Conservation (phyloP, 2,329 filamentous ascomycete genomes). For the Cladophialophora bantiana region DNA sequence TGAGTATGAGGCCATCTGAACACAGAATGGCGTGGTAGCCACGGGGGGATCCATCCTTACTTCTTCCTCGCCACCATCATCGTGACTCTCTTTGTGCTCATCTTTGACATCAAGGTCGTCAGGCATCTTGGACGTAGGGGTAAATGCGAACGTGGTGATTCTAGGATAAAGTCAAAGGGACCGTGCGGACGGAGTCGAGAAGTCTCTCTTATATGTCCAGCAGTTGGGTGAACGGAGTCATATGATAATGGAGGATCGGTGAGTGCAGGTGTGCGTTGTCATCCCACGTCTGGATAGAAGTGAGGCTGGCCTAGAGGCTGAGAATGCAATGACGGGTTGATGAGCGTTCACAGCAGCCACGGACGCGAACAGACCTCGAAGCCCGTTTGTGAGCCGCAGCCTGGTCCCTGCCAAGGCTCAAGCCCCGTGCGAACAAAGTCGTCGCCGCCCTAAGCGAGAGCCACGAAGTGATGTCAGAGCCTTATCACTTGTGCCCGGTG, state of each 20-base stretch:
- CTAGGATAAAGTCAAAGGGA: background rate
- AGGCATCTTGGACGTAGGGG: conserved; percentile 34
- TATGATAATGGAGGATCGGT: background rate
- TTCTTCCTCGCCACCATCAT: conserved; percentile 55
- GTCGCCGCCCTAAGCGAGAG: background rate
- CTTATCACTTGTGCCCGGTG: no score
- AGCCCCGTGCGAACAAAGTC: background rate
- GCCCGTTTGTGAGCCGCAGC: background rate
- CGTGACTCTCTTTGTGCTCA: conserved; percentile 48
- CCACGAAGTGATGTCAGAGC: background rate
- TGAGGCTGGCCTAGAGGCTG: background rate
- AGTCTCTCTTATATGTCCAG: background rate
- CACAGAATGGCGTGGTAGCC: background rate
- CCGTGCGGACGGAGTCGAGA: background rate
- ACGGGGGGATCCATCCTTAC: conserved; percentile 41
- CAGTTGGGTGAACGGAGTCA: background rate
- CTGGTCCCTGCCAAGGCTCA: conserved; percentile 3
- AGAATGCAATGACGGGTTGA: background rate
- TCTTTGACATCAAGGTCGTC: conserved; percentile 49
- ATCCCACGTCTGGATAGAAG: background rate
- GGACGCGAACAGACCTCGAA: conserved; percentile 2
- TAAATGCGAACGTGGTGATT: conserved; percentile 14
- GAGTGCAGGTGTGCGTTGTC: background rate
- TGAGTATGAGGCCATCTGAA: background rate
- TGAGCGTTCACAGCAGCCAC: background rate